Percentiles rank a stretch among this genome's conserved stretches.
Evolutionary conservation across 345 rosid genomes (phyloP).

Genomic region (Hirschfeldia incana): DNA sequence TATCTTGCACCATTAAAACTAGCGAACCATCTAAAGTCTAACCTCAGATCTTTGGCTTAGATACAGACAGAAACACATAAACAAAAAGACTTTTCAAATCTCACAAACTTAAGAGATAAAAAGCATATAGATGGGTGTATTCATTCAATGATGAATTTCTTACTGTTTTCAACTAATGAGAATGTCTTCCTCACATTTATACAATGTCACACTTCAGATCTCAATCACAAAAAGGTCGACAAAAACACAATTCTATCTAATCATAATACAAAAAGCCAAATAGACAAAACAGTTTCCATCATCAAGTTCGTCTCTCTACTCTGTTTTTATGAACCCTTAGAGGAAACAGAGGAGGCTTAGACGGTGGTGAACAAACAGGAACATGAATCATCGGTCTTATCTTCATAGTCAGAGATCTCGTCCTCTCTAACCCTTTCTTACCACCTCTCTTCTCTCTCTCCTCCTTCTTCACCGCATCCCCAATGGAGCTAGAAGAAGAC

Average conservation of each 20-base stretch:
- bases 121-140: slow-evolving; percentile 12
- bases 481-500: slow-evolving; percentile 62
- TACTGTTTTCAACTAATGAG: slow-evolving; percentile 20
- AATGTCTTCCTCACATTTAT: slow-evolving; percentile 26
- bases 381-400: slow-evolving; percentile 87
- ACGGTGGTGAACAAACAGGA: slow-evolving; percentile 68
- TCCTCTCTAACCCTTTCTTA: slow-evolving; percentile 78
- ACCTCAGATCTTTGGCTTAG: slow-evolving; percentile 8
- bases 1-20: slow-evolving; percentile 7
- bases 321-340: slow-evolving; percentile 51
- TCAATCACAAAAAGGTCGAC: slow-evolving; percentile 16
- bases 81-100: not conserved
- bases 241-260: slow-evolving; percentile 23
- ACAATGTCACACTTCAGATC: slow-evolving; percentile 37
- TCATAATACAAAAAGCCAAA: slow-evolving; percentile 17
- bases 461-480: slow-evolving; percentile 44
- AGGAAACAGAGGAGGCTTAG: slow-evolving; percentile 74
- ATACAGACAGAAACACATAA: slow-evolving; percentile 15
- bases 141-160: slow-evolving; percentile 9
- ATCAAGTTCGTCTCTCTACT: slow-evolving; percentile 48
- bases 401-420: slow-evolving; percentile 72
- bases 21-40: slow-evolving; percentile 1
- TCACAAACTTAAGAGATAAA: slow-evolving; percentile 6
- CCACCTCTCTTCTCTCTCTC: slow-evolving; percentile 52
- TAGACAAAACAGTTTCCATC: not conserved